phyloP scores from a whole-genome alignment of 1,284 basidiomycete genomes.

The Cryptococcus sp. region DNA sequence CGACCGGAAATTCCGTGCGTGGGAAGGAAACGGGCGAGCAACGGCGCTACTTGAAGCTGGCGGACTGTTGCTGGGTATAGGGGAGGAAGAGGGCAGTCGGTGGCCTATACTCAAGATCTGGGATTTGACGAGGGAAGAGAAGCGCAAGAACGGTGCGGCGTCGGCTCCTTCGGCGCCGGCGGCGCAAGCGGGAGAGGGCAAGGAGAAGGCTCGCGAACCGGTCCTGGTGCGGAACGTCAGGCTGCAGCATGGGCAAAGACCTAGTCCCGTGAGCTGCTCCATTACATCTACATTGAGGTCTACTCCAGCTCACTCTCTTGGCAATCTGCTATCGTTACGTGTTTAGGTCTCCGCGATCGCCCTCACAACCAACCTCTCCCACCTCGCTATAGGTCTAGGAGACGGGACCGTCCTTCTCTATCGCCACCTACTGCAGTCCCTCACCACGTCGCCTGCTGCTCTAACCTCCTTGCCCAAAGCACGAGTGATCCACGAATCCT shows the following conservation, averaged over 20 bases:
- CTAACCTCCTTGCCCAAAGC: slow-evolving; percentile 76
- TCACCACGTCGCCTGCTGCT: slow-evolving; percentile 61
- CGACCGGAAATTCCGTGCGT: slow-evolving; percentile 72
- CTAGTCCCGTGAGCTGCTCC: slow-evolving; percentile 68
- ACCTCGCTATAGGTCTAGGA: slow-evolving; percentile 86
- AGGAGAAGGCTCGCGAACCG: slow-evolving; percentile 55
- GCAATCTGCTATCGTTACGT: neutral
- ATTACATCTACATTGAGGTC: neutral
- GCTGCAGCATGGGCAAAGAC: slow-evolving; percentile 72
- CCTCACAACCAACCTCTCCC: slow-evolving; percentile 74
- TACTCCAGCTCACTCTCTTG: neutral
- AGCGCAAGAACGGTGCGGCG: slow-evolving; percentile 56
- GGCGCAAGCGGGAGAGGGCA: neutral
- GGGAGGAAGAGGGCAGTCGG: slow-evolving; percentile 75
- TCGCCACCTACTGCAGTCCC: slow-evolving; percentile 84
- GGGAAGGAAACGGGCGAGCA: slow-evolving; percentile 59
- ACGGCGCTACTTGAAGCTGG: slow-evolving; percentile 66
- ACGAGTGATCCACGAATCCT: slow-evolving; percentile 70
- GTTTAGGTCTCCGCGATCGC: slow-evolving; percentile 78
- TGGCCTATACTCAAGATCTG: slow-evolving; percentile 84
- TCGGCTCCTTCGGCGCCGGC: slow-evolving; percentile 29
- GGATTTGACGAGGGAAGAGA: slow-evolving; percentile 77
- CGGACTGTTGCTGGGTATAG: slow-evolving; percentile 78
- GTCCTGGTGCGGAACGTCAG: slow-evolving; percentile 73
- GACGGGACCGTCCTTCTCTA: slow-evolving; percentile 94